Conservation (phyloP, 108 stramenopile species). For the Seminavis robusta region DNA sequence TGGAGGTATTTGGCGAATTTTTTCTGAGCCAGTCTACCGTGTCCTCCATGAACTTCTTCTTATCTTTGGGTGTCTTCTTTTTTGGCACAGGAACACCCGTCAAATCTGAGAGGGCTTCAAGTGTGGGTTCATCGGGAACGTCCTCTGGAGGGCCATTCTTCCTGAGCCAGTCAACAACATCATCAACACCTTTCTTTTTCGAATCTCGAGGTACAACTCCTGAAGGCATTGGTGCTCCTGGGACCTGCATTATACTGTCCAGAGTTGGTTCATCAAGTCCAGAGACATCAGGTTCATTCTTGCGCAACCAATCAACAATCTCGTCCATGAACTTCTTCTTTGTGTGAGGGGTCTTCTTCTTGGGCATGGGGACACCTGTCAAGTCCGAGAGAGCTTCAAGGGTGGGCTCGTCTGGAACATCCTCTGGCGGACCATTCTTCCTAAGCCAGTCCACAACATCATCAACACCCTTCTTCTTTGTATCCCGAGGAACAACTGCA, state of each 20-base stretch:
- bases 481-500: neutral
- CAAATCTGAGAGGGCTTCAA: conserved; percentile 1
- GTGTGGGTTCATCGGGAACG: conserved; percentile 3
- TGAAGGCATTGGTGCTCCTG: neutral
- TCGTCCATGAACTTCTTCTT: conserved; percentile 13
- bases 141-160: conserved; percentile 1
- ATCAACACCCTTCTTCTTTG: conserved; percentile 9
- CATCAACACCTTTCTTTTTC: conserved; percentile 2
- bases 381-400: neutral
- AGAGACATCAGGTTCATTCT: neutral
- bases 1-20: neutral
- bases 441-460: conserved; percentile 4
- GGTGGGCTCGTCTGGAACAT: neutral
- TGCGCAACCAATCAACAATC: conserved; percentile 11
- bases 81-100: neutral
- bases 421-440: neutral
- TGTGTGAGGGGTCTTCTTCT: conserved; percentile 6
- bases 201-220: neutral
- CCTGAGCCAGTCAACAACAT: conserved; percentile 30
- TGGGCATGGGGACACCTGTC: conserved; percentile 4
- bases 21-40: conserved; percentile 16
- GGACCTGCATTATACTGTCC: neutral
- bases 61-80: neutral
- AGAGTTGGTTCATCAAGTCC: conserved; percentile 9
- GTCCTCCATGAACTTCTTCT: conserved; percentile 5